Percentiles rank a stretch among this genome's conserved stretches.
Conservation (phyloP, 225 moss, liverwort and hornwort genomes). For the Asterella californica region DNA sequence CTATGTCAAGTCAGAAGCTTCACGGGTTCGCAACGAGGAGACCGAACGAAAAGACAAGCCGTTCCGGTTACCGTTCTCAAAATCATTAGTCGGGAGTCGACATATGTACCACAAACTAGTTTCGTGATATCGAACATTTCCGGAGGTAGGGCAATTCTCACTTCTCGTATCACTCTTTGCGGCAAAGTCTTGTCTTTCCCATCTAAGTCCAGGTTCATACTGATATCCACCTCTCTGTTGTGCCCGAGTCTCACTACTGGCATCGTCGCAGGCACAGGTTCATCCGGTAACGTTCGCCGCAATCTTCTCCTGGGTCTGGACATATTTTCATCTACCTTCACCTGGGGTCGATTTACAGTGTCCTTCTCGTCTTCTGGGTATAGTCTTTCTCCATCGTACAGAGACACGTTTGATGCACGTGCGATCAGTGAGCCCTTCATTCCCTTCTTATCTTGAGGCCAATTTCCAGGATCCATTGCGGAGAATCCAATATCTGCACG, state of each 20-base stretch:
- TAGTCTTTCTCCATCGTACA: conserved; percentile 32
- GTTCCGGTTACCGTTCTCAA: conserved; percentile 43
- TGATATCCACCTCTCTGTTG: conserved; percentile 35
- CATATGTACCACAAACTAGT: conserved; percentile 45
- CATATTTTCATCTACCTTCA: background rate
- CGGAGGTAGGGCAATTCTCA: conserved; percentile 36
- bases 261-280: conserved; percentile 27
- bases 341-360: background rate
- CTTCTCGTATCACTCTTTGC: conserved; percentile 27
- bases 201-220: conserved; percentile 30
- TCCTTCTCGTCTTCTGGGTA: conserved; percentile 35
- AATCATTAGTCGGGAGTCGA: conserved; percentile 48
- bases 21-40: conserved; percentile 21
- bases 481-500: conserved; percentile 34
- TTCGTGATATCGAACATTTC: conserved; percentile 45
- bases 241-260: conserved; percentile 33
- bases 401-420: conserved; percentile 20
- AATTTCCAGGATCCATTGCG: conserved; percentile 33
- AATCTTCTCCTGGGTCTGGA: conserved; percentile 23
- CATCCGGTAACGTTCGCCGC: conserved; percentile 26
- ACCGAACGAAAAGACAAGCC: conserved; percentile 44
- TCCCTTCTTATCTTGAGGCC: conserved; percentile 48
- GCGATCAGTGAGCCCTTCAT: conserved; percentile 30
- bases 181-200: conserved; percentile 10
- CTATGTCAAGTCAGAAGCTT: conserved; percentile 4